A percentile compares a stretch with the other conserved stretches of the same genome.
Conservation (phyloP, 2,329 filamentous ascomycete genomes). For the Colletotrichum sp. region DNA sequence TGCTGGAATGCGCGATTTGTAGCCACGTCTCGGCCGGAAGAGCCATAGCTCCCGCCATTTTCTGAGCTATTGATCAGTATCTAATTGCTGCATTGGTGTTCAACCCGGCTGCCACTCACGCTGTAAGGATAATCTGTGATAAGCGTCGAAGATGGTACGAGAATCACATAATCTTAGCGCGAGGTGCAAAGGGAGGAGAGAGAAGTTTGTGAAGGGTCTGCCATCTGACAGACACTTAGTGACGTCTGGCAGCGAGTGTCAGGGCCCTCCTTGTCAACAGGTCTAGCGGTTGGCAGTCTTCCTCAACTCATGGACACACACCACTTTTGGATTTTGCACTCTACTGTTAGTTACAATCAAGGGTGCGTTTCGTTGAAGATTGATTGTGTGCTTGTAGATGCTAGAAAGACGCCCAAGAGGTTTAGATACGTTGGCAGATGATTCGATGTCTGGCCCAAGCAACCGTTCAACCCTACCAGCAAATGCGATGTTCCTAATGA, state of each 20-base stretch:
- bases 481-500: too few relatives aligned
- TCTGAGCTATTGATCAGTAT: neutral
- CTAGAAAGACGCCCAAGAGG: neutral
- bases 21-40: neutral
- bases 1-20: neutral
- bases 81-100: neutral
- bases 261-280: neutral
- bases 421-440: too few relatives aligned
- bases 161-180: neutral
- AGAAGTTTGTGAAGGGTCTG: accelerated
- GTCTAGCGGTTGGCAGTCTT: neutral
- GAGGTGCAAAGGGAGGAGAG: neutral
- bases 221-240: accelerated
- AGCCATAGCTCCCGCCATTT: neutral
- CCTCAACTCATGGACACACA: neutral
- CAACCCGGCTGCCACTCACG: neutral
- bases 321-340: neutral
- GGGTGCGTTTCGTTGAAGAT: neutral
- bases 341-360: neutral
- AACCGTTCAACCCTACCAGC: too few relatives aligned
- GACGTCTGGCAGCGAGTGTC: neutral
- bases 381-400: neutral
- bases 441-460: too few relatives aligned
- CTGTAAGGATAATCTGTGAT: neutral
- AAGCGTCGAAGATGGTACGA: neutral